Evolutionary conservation across 371 early-diverging fungal species (phyloP), one percentile per base, ranked within the genome.

Genomic region (Fennellomyces sp.): DNA sequence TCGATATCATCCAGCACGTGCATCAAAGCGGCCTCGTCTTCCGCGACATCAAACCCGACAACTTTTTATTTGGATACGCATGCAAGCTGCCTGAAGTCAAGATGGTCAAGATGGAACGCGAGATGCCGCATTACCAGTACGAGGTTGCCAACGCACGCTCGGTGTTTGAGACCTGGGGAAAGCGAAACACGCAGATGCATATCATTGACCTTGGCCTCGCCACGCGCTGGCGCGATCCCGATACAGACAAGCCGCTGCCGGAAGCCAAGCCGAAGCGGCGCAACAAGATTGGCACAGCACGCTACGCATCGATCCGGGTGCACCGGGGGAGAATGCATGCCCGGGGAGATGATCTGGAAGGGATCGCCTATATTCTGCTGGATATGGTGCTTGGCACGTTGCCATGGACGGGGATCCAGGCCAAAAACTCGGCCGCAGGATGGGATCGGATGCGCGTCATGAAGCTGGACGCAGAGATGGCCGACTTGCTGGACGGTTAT

Each of bases 11-110:
- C 65, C 99, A 99, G 80, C 96, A 93, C 97, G 23, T 73, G 53
- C 68, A 89, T 87, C 56, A 88, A 86, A 52, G 56, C n/a, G 68
- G 68, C 12, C 27, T 67, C 25, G 52, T 67, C 7, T 62, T 47
- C 61, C 86, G 93, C 56, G 91, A 93, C 61, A 88, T 93, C 61
- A 91, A 93, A 71, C 99, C 98, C 5, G 99, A 99, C 75, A 99
- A 99, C 85, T 99, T 99, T 80, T 78, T 99, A 63, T 74, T 87
- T 53, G 68, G 75, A 10, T 49, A 62, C 1, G 54, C 68, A 19
- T 78, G 76, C 58, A 35, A 57, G 12, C 27, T 77, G 21, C 72
- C 71, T 41, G 73, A 70, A 17, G 28, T 54, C 2, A 26, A 54
- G 28, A 54, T 54, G 55, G 55, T 54, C 5, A 35, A 36, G 8